Evolutionary conservation across 2,329 filamentous ascomycete genomes (phyloP).

Genomic region (Trichoderma hamatum): DNA sequence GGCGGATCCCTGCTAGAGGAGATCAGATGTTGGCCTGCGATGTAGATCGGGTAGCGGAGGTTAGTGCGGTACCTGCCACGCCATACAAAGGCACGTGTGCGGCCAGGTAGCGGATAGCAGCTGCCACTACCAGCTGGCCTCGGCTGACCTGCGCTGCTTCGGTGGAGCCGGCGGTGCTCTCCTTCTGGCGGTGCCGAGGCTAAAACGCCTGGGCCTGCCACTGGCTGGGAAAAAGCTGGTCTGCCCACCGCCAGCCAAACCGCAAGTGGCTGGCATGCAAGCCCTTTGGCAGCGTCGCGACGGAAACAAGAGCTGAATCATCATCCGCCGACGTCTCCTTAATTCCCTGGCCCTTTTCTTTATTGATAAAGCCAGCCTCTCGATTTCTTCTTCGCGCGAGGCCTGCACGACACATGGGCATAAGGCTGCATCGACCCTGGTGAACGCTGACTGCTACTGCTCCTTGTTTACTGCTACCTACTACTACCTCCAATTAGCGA

Average conservation of each 20-base stretch:
- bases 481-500: background rate
- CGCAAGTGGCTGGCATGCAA: slow-evolving; percentile 21
- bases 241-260: slow-evolving; percentile 13
- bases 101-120: slow-evolving; percentile 18
- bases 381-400: background rate
- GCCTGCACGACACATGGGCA: slow-evolving; percentile 13
- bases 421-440: slow-evolving; percentile 1
- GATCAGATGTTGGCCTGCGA: slow-evolving; percentile 24
- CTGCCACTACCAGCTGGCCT: slow-evolving; percentile 29
- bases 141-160: slow-evolving; percentile 25
- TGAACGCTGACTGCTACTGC: background rate
- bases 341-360: slow-evolving; percentile 8
- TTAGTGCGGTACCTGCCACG: slow-evolving; percentile 3
- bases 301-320: slow-evolving; percentile 8
- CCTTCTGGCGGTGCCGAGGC: slow-evolving; percentile 22
- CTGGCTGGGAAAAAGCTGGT: slow-evolving; percentile 16
- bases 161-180: slow-evolving; percentile 10
- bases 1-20: slow-evolving; percentile 17
- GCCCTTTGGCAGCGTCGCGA: slow-evolving; percentile 10
- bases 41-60: slow-evolving; percentile 26
- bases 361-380: background rate
- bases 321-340: slow-evolving; percentile 11
- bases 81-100: accelerated
- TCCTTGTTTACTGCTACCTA: slow-evolving; percentile 21
- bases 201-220: background rate